Conservation (phyloP, 768 basidiomycete species). For the Tylopilus plumbeoviolaceoides region DNA sequence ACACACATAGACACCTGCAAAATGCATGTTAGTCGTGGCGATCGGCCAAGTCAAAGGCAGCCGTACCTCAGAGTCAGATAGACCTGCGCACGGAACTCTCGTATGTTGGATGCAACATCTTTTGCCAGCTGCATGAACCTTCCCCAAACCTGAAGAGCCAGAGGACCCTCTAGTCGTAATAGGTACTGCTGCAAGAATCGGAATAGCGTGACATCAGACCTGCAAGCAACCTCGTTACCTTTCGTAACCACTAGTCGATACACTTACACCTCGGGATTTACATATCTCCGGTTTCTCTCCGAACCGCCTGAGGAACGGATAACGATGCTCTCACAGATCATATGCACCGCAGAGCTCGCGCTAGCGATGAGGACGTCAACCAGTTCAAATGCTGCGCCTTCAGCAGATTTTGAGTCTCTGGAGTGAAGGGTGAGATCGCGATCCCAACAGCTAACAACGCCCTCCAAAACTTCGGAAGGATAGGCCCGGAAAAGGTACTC, state of each 20-base stretch:
- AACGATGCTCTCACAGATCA: slow-evolving; percentile 81
- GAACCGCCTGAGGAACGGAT: slow-evolving; percentile 50
- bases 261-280: slow-evolving; percentile 66
- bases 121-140: slow-evolving; percentile 74
- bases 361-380: slow-evolving; percentile 80
- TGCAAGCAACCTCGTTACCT: slow-evolving; percentile 30
- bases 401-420: slow-evolving; percentile 37
- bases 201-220: slow-evolving; percentile 71
- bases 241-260: background rate
- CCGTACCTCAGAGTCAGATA: slow-evolving; percentile 71
- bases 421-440: slow-evolving; percentile 45
- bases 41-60: background rate
- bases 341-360: slow-evolving; percentile 82
- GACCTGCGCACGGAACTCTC: slow-evolving; percentile 66
- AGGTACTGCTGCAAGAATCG: slow-evolving; percentile 88
- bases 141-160: slow-evolving; percentile 90
- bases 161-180: slow-evolving; percentile 76
- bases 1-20: slow-evolving; percentile 64
- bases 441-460: slow-evolving; percentile 80
- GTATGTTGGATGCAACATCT: slow-evolving; percentile 62
- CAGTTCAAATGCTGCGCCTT: slow-evolving; percentile 69
- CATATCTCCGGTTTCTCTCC: slow-evolving; percentile 59
- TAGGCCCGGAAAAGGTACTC: slow-evolving; percentile 84
- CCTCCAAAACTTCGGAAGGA: slow-evolving; percentile 79
- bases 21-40: slow-evolving; percentile 7